Percentiles rank a stretch among this genome's conserved stretches.
Evolutionary conservation across 1,284 basidiomycete genomes (phyloP).

Genomic region (Trametes versicolor): DNA sequence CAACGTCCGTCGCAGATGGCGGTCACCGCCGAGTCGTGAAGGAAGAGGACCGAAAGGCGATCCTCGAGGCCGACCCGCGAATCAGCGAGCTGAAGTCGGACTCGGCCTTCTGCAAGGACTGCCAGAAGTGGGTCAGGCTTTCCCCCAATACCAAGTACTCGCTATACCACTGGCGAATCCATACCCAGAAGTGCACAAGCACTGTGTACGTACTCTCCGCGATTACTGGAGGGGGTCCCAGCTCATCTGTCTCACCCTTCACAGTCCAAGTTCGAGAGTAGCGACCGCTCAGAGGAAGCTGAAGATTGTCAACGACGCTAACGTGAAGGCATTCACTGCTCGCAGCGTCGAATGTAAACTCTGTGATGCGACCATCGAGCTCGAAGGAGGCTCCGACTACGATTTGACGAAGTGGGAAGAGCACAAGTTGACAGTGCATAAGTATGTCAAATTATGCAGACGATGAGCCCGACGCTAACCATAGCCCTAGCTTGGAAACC

Average conservation of each 20-base stretch:
- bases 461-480: neutral
- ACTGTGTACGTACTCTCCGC: conserved; percentile 45
- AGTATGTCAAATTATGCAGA: conserved; percentile 41
- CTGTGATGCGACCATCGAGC: conserved; percentile 54
- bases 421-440: conserved; percentile 62
- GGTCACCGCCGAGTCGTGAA: conserved; percentile 39
- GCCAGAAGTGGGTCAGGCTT: conserved; percentile 68
- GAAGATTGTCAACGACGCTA: conserved; percentile 66
- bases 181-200: conserved; percentile 56
- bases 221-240: neutral
- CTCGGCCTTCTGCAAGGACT: conserved; percentile 64
- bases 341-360: conserved; percentile 58
- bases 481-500: neutral
- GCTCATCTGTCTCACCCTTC: conserved; percentile 11
- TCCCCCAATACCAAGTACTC: conserved; percentile 52
- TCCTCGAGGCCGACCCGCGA: conserved; percentile 62
- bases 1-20: conserved; percentile 31
- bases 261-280: conserved; percentile 62
- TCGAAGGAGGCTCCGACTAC: conserved; percentile 61
- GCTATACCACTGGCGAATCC: conserved; percentile 61
- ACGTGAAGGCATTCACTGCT: conserved; percentile 57
- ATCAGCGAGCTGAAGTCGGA: conserved; percentile 58
- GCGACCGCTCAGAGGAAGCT: conserved; percentile 68
- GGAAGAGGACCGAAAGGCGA: conserved; percentile 58
- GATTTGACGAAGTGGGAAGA: conserved; percentile 65